phyloP scores from a whole-genome alignment of 2,329 filamentous ascomycete species.

The Trichoderma guizhouense region DNA sequence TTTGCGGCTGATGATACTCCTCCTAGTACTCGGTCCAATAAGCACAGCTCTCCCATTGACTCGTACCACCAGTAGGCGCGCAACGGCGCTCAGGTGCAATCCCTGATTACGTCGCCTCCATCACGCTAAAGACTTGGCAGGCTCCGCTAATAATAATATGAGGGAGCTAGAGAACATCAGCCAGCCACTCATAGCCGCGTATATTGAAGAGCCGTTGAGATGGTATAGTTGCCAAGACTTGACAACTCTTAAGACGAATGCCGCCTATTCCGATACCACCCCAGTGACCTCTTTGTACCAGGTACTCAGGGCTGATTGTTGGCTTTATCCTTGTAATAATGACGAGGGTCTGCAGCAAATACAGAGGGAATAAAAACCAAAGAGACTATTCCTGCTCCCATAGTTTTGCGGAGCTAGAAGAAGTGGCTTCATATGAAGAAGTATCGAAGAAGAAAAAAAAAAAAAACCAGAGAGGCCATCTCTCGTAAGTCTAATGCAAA shows the following conservation, averaged over 20 bases:
- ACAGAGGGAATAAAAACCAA: background rate
- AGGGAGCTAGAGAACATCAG: slow-evolving; percentile 9
- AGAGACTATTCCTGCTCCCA: background rate
- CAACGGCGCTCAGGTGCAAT: background rate
- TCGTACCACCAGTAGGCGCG: background rate
- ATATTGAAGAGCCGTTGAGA: background rate
- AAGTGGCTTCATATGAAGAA: background rate
- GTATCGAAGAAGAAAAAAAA: background rate
- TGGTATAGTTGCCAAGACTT: slow-evolving; percentile 14
- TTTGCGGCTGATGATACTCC: background rate
- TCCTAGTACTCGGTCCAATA: background rate
- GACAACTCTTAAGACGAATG: slow-evolving; percentile 2
- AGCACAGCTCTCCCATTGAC: background rate
- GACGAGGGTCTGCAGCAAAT: background rate
- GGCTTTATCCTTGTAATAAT: background rate
- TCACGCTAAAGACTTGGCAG: slow-evolving; percentile 9
- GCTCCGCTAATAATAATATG: background rate
- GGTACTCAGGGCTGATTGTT: background rate
- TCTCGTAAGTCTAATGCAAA: background rate
- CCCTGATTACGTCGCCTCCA: slow-evolving; percentile 14
- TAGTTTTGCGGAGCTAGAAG: background rate
- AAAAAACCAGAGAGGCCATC: background rate
- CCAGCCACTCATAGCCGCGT: slow-evolving; percentile 4
- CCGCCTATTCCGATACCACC: slow-evolving; percentile 2
- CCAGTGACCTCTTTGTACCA: background rate